Conservation (phyloP, 2,329 filamentous ascomycete genomes). For the Trichophaea hybrida region DNA sequence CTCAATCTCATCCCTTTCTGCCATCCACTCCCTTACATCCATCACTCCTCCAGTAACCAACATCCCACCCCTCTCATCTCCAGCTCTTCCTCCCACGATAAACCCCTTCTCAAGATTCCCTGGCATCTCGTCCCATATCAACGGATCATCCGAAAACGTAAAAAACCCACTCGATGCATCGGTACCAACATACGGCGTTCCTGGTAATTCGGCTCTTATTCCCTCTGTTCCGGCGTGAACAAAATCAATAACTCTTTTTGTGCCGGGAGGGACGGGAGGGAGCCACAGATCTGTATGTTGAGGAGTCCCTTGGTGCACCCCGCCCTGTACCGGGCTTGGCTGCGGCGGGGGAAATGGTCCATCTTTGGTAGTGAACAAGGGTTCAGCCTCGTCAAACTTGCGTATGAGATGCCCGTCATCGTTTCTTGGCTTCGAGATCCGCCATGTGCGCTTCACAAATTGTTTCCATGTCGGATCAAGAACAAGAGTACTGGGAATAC, state of each 20-base stretch:
- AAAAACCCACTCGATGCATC: constrained; percentile 16
- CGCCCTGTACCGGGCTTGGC: background rate
- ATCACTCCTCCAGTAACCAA: background rate
- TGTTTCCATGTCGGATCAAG: background rate
- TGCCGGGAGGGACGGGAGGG: background rate
- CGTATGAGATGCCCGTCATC: background rate
- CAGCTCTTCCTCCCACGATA: background rate
- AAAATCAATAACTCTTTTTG: constrained; percentile 15
- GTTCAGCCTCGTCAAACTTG: background rate
- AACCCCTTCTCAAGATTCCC: background rate
- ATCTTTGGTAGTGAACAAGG: background rate
- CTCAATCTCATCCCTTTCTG: constrained; percentile 1
- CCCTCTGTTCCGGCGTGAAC: constrained; percentile 20
- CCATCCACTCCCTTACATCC: background rate
- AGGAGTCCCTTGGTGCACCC: background rate
- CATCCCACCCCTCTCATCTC: background rate
- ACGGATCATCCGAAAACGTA: constrained; percentile 17
- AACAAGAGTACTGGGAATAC: constrained; percentile 10
- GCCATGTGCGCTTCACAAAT: background rate
- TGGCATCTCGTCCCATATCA: constrained; percentile 7
- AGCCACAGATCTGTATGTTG: background rate
- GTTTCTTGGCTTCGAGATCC: background rate
- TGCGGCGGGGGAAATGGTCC: background rate
- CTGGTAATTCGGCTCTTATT: constrained; percentile 9
- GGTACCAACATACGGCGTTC: constrained; percentile 13